Percentiles rank a stretch among this genome's conserved stretches.
Evolutionary conservation across 163 green algal genomes (phyloP).

Genomic region (Scenedesmus sp.): DNA sequence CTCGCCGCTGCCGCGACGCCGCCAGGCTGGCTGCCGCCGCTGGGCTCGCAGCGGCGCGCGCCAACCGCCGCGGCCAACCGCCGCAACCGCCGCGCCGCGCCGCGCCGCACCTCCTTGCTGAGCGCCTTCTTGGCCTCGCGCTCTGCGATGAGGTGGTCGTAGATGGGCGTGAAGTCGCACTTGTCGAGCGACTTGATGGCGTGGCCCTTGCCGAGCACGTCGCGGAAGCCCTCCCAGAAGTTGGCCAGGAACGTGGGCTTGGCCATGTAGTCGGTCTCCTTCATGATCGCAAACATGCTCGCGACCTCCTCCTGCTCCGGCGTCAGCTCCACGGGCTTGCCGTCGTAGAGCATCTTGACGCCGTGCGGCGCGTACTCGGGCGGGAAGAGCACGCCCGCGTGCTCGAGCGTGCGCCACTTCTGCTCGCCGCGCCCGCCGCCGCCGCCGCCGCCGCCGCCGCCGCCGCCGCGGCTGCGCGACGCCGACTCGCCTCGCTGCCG

Average conservation of each 20-base stretch:
- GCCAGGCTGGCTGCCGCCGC: too few relatives aligned
- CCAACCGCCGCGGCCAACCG: too few relatives aligned
- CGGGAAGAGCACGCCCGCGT: constrained; percentile 96
- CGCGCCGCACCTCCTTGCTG: constrained; percentile 86
- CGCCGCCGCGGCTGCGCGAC: constrained; percentile 18
- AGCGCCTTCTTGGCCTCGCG: constrained; percentile 92
- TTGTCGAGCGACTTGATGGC: constrained; percentile 85
- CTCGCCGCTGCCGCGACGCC: not conserved
- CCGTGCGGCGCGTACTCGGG: constrained; percentile 90
- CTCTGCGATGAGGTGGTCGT: constrained; percentile 86
- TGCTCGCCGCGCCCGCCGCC: constrained; percentile 28
- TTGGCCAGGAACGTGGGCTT: constrained; percentile 94
- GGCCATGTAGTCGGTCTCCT: constrained; percentile 95
- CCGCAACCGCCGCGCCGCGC: too few relatives aligned
- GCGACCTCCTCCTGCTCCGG: constrained; percentile 97
- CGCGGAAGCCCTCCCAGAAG: constrained; percentile 92
- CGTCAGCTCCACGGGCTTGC: constrained; percentile 90
- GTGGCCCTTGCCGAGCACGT: constrained; percentile 84
- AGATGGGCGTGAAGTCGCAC: constrained; percentile 98
- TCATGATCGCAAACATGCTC: constrained; percentile 97
- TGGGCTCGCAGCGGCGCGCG: too few relatives aligned
- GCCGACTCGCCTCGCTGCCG: constrained; percentile 4
- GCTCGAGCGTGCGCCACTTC: constrained; percentile 92
- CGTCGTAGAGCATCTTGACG: constrained; percentile 97
- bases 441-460: constrained; percentile 16